These are phyloP conservation scores for Beauveria scarabaeidicola DNA, from an alignment of 2,329 filamentous ascomycete genomes.

Conservation along the genomic window DNA sequence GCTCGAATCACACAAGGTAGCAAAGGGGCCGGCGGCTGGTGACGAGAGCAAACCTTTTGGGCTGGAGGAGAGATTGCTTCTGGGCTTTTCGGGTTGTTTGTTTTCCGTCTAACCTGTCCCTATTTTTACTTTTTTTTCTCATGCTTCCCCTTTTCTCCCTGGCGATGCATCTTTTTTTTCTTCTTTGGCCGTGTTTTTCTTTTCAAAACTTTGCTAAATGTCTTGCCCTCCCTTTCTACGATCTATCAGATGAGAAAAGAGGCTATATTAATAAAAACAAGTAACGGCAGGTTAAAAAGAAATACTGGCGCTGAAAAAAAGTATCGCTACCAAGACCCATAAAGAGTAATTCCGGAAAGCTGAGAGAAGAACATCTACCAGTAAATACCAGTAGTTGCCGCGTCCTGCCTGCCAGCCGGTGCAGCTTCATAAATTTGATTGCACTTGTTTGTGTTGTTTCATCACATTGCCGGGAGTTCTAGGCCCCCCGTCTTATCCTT, in stretches of 20 bases:
- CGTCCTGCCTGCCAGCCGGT: too few species aligned
- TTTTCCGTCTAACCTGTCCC: background rate
- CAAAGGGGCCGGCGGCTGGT: background rate
- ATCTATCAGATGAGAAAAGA: constrained; percentile 5
- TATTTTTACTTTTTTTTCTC: background rate
- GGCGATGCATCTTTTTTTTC: background rate
- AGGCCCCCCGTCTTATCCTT: background rate
- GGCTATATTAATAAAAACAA: background rate
- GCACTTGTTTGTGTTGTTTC: background rate
- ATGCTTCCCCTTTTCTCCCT: too few species aligned
- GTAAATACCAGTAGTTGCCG: too few species aligned
- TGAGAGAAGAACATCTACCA: background rate
- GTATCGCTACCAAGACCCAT: background rate
- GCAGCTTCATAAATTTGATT: background rate
- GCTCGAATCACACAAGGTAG: background rate
- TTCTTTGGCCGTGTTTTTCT: background rate
- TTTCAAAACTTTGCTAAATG: background rate
- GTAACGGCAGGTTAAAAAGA: background rate
- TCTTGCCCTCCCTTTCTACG: background rate
- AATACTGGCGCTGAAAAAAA: background rate
- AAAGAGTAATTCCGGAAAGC: background rate
- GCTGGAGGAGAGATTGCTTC: background rate
- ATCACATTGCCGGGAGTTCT: background rate
- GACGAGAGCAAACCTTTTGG: background rate
- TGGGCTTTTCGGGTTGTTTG: background rate